These are phyloP conservation scores for Globisporangium irregulare DNA, from an alignment of 352 stramenopile species.

Conservation along the genomic window DNA sequence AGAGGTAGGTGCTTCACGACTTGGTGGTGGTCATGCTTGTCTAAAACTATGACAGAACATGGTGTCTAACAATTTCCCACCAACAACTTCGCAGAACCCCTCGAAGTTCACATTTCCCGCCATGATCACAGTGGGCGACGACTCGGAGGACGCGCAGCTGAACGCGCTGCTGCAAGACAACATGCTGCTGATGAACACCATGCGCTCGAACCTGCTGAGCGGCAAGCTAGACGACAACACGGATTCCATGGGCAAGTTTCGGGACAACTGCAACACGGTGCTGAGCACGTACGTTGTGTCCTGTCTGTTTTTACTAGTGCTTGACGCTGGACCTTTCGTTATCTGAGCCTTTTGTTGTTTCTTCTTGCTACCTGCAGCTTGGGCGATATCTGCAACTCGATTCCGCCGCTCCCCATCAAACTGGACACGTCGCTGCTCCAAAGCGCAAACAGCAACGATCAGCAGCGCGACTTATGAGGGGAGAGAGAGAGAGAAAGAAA, in stretches of 20 bases:
- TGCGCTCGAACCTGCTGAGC: constrained; percentile 66
- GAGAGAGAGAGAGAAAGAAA: not conserved
- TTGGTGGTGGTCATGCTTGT: not conserved
- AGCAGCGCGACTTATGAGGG: constrained; percentile 11
- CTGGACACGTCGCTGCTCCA: constrained; percentile 65
- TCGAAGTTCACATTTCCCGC: constrained; percentile 9
- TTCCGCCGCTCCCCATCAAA: constrained; percentile 62
- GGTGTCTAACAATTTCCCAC: not conserved
- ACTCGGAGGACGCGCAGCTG: constrained; percentile 49
- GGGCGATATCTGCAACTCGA: constrained; percentile 51
- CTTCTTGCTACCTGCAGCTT: constrained; percentile 29
- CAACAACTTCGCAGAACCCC: not conserved
- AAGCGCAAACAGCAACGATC: constrained; percentile 19
- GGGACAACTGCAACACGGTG: constrained; percentile 60
- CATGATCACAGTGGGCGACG: constrained; percentile 3
- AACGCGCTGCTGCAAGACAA: constrained; percentile 68
- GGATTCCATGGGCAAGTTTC: constrained; percentile 62
- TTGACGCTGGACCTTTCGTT: not conserved
- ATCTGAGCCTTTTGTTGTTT: not conserved
- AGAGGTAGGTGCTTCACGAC: constrained; percentile 17
- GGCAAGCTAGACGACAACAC: constrained; percentile 52
- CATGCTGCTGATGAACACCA: constrained; percentile 52
- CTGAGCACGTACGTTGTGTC: constrained; percentile 49
- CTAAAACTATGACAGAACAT: not conserved
- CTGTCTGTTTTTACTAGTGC: not conserved